Conservation (phyloP, 345 rosid species). For the Citrus cavaleriei region DNA sequence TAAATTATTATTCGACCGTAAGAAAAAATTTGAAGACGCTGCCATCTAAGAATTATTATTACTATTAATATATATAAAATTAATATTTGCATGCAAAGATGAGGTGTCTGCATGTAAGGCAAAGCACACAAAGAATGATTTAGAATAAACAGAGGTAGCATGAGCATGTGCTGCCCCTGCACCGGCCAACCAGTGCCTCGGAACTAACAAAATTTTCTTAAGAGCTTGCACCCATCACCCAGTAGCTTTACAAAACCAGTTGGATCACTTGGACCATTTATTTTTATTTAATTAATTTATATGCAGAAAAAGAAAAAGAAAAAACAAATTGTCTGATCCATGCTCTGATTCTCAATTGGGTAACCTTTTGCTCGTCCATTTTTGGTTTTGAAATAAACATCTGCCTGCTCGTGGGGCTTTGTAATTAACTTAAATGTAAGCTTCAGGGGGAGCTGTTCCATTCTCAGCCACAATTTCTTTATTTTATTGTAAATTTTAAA, state of each 20-base stretch:
- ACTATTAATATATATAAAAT: not conserved
- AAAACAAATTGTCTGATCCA: not conserved
- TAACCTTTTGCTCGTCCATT: not conserved
- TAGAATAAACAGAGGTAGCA: not conserved
- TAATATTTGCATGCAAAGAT: slow-evolving; percentile 7
- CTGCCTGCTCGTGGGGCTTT: not conserved
- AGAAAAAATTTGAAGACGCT: no score
- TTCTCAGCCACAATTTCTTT: not conserved
- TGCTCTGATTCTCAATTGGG: not conserved
- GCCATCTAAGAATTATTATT: no score
- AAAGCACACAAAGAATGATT: not conserved
- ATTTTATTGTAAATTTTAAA: no score
- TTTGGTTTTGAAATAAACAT: not conserved
- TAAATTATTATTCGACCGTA: no score
- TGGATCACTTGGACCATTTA: not conserved
- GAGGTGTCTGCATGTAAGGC: slow-evolving; percentile 2
- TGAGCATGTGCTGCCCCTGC: not conserved
- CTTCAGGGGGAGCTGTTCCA: not conserved
- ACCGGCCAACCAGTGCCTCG: slow-evolving; percentile 4
- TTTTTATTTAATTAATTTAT: not conserved
- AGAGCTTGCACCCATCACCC: not conserved
- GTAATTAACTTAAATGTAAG: not conserved
- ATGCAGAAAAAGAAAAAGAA: not conserved
- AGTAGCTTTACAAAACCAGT: not conserved
- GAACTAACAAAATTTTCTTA: not conserved